phyloP scores from a whole-genome alignment of 1,139 yeast genomes.

The Geotrichum klebahnii region DNA sequence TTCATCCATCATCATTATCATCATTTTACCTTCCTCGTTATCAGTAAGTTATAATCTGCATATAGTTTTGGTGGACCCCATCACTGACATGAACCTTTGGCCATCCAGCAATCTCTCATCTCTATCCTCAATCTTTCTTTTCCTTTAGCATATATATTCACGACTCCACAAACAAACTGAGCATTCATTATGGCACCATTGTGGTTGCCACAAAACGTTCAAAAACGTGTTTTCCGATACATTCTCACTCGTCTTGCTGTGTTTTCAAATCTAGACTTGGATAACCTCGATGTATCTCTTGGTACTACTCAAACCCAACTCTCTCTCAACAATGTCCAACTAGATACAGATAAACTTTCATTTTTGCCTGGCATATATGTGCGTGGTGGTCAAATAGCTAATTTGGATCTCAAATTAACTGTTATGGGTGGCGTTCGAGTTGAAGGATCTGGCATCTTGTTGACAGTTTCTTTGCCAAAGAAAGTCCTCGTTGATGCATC shows the following conservation, averaged over 20 bases:
- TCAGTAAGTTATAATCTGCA: no score
- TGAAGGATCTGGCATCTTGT: constrained; percentile 52
- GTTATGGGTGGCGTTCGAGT: constrained; percentile 66
- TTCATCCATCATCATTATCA: no score
- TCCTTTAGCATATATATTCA: background rate
- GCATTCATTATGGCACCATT: constrained; percentile 17
- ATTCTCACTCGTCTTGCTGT: constrained; percentile 77
- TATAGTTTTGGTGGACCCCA: no score
- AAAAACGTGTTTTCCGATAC: constrained; percentile 72
- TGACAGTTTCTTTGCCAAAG: constrained; percentile 48
- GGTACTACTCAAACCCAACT: constrained; percentile 51
- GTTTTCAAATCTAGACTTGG: constrained; percentile 75
- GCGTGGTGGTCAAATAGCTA: constrained; percentile 58
- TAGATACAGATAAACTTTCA: constrained; percentile 67
- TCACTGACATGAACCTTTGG: no score
- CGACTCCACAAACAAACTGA: no score
- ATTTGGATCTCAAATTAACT: constrained; percentile 49
- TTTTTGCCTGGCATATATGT: constrained; percentile 61
- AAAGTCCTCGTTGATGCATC: constrained; percentile 29
- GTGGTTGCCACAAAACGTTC: constrained; percentile 35
- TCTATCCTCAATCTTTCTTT: no score
- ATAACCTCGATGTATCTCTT: constrained; percentile 74
- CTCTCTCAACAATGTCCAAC: constrained; percentile 57
- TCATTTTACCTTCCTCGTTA: no score
- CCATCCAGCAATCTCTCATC: no score